phyloP scores from a whole-genome alignment of 2,329 filamentous ascomycete genomes.

The Fusarium veterinarium region DNA sequence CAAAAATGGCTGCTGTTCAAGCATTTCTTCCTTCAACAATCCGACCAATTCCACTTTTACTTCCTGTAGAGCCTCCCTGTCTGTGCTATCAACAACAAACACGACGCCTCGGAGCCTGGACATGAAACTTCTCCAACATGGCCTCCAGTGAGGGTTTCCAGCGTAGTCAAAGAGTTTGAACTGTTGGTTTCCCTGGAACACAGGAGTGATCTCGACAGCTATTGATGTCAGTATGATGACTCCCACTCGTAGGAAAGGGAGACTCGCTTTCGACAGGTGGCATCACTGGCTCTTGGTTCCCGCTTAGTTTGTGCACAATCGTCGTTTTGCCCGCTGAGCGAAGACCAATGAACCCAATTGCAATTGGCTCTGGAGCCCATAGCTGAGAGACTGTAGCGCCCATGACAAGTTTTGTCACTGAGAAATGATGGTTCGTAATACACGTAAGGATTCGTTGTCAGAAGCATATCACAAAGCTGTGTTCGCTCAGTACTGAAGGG shows the following conservation, averaged over 20 bases:
- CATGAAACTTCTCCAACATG: slow-evolving; percentile 6
- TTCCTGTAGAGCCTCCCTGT: neutral
- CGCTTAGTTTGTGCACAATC: neutral
- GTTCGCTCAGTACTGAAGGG: too few species aligned
- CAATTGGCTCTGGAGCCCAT: neutral
- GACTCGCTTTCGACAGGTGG: neutral
- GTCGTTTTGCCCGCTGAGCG: neutral
- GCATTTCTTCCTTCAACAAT: neutral
- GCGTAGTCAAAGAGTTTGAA: slow-evolving; percentile 8
- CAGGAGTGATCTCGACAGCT: neutral
- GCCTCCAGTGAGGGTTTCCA: neutral
- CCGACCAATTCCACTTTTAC: neutral
- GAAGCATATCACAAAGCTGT: too few species aligned
- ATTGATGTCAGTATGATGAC: neutral
- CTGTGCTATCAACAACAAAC: slow-evolving; percentile 4
- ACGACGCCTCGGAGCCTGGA: neutral
- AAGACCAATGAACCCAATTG: neutral
- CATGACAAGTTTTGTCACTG: neutral
- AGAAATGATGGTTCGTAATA: neutral
- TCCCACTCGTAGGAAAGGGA: rapidly evolving
- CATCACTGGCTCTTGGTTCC: rapidly evolving
- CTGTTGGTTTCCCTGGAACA: neutral
- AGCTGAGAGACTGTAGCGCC: slow-evolving; percentile 1
- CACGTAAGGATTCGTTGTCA: neutral
- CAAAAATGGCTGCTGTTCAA: neutral